Evolutionary conservation across 805 yeast genomes (phyloP), one percentile per base, ranked within the genome.

Genomic region (Lipomyces orientalis): DNA sequence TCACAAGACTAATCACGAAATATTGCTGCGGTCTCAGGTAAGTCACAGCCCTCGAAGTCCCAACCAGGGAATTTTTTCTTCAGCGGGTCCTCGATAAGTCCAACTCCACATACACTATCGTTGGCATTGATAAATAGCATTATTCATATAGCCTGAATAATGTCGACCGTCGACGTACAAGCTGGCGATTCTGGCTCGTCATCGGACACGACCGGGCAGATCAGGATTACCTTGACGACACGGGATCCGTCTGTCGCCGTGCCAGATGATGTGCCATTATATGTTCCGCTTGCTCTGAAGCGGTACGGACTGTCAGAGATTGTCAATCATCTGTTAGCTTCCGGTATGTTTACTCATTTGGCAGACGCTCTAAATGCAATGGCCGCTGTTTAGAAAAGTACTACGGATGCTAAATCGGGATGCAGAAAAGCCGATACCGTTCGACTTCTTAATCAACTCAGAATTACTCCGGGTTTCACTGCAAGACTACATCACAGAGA

Each of bases 231-330:
- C 10, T 88, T 91, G 79, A 87, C 90, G 81, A 93, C 98, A 58
- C 86, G 94, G 73, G 98, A 94, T 73, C 88, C 87, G 70, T 76
- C 86, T 19, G 78, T 94, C 59, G 90, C 88, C 57, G 91, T 91
- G 10, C 81, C 86, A 22, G 29, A 25, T 43, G 95, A 91, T 67
- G 86, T 89, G 61, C 97, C 99, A 14, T 83, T 95, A 64, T 90
- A 84, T 76, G 98, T 93, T 33, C 99, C 99, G 29, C 89, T 90
- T 29, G 80, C 89, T 2, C 83, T 95, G 73, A 93, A 91, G 73
- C 86, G 98, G 79, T 93, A 87, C 77, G 99, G 99, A 65, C 84
- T 95, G 54, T 91, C 97, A 4, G 98, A 95, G 79, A 89, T 95
- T 77, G 97, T 95, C 29, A 95, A 95, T 80, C 98, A 95, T 80